Evolutionary conservation across 306 rosid species (phyloP).

Genomic region (Comarum palustre): DNA sequence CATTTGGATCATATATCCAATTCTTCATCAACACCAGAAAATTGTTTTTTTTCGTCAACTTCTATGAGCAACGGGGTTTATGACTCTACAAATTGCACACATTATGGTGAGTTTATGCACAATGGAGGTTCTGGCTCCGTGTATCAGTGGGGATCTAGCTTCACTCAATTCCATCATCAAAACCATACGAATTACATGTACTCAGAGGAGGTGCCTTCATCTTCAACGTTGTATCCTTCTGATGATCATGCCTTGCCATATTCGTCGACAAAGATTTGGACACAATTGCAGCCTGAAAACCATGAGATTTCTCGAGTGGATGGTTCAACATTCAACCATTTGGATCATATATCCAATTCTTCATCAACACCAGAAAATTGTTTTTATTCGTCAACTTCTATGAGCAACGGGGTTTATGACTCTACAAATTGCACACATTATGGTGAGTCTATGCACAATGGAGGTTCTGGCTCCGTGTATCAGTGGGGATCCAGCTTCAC

Average conservation of each 20-base stretch:
- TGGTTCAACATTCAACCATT: not conserved
- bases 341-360: not conserved
- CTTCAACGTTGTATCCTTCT: not conserved
- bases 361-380: not conserved
- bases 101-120: not conserved
- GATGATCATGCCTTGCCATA: not conserved
- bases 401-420: not conserved
- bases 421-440: not conserved
- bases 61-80: not conserved
- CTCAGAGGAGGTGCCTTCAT: not conserved
- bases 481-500: not conserved
- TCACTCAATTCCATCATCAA: not conserved
- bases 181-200: not conserved
- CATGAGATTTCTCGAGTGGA: not conserved
- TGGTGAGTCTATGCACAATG: not conserved
- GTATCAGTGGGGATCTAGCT: not conserved
- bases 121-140: not conserved
- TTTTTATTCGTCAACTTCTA: not conserved
- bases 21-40: too few relatives aligned
- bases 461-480: not conserved
- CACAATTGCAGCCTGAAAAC: not conserved
- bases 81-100: not conserved
- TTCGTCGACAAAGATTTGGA: not conserved
- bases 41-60: not conserved
- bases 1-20: not conserved